Conservation (phyloP, 2,329 filamentous ascomycete species). For the Orbilia oligospora region DNA sequence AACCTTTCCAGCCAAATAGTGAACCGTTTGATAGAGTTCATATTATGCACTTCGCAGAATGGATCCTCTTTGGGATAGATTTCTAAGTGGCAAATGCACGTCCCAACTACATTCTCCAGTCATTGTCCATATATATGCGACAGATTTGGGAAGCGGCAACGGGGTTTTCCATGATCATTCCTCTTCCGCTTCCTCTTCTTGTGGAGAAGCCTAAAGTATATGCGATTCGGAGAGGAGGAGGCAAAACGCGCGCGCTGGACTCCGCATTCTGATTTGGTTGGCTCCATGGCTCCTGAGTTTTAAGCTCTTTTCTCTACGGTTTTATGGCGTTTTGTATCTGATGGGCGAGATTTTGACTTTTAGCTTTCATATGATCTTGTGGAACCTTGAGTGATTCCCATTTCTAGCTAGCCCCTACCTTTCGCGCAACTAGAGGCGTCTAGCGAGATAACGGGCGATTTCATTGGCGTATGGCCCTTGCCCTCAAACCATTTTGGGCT, state of each 20-base stretch:
- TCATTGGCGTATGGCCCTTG: constrained; percentile 23
- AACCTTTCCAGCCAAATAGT: neutral
- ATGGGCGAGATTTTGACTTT: constrained; percentile 15
- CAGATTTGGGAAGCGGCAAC: constrained; percentile 51
- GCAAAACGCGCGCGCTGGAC: constrained; percentile 35
- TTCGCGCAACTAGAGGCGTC: constrained; percentile 37
- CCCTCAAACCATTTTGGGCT: constrained; percentile 11
- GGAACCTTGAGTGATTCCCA: constrained; percentile 33
- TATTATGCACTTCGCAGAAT: constrained; percentile 37
- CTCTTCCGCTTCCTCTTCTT: neutral
- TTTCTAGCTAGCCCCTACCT: constrained; percentile 6
- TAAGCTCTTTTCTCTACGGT: constrained; percentile 28
- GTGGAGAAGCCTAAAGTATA: neutral
- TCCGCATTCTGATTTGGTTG: constrained; percentile 36
- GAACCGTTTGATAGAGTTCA: constrained; percentile 9
- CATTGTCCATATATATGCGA: constrained; percentile 26
- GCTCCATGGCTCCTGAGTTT: neutral
- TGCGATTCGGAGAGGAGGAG: constrained; percentile 13
- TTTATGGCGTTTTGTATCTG: constrained; percentile 13
- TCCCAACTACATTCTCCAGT: constrained; percentile 5
- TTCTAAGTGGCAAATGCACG: constrained; percentile 53
- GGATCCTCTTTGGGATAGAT: constrained; percentile 42
- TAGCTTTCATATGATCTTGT: constrained; percentile 35
- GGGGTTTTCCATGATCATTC: constrained; percentile 8
- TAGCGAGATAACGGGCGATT: constrained; percentile 28